These are phyloP conservation scores for Begonia fuchsioides DNA, from an alignment of 306 rosid genomes.

Conservation along the genomic window DNA sequence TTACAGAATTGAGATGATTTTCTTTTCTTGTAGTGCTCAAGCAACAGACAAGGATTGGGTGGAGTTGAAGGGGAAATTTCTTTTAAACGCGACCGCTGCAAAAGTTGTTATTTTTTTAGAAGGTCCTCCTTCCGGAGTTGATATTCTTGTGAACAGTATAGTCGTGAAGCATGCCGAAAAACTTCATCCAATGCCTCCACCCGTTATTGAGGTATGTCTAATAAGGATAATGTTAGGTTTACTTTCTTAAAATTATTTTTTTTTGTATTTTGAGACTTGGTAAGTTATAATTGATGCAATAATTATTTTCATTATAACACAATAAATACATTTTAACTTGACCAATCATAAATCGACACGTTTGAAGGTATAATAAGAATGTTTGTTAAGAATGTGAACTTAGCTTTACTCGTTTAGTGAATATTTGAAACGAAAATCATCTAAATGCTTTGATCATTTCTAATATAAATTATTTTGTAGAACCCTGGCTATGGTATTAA, in stretches of 20 bases:
- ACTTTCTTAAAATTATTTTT: no score
- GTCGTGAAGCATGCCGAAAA: constrained; percentile 70
- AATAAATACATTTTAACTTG: no score
- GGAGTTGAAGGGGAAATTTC: constrained; percentile 79
- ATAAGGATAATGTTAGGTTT: no score
- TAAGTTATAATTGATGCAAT: no score
- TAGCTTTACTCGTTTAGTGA: no score
- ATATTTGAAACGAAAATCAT: neutral
- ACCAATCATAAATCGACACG: no score
- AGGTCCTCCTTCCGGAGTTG: constrained; percentile 83
- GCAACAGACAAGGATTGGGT: constrained; percentile 88
- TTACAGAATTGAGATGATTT: no score
- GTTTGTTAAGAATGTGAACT: no score
- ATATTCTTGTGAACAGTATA: constrained; percentile 69
- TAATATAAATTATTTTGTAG: constrained; percentile 21
- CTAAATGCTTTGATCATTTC: no score
- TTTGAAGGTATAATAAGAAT: no score
- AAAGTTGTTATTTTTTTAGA: constrained; percentile 67
- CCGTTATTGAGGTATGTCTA: constrained; percentile 44
- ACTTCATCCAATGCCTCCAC: constrained; percentile 54
- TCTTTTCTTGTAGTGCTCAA: constrained; percentile 50
- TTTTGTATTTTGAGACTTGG: no score
- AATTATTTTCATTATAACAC: no score
- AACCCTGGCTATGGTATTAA: constrained; percentile 56
- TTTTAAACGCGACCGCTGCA: constrained; percentile 65